Base-by-base conservation (phyloP, 768 basidiomycete species). In the Steccherinum ochraceum region DNA sequence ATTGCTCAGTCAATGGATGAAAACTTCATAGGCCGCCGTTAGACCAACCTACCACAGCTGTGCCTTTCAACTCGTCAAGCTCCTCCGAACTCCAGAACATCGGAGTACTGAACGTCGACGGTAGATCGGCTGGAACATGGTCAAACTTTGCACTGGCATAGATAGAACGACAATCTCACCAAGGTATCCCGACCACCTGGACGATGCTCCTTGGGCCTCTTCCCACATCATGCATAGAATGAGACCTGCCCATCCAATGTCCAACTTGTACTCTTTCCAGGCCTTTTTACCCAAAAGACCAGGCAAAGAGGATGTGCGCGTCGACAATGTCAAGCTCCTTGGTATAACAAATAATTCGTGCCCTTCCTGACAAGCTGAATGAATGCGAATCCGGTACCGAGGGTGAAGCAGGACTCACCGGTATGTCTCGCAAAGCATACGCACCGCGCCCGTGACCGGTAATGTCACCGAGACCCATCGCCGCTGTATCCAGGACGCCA, bases 141-240 rank as follows among this genome's bases (percentile, higher is more conserved):
- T 20, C 10, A 40, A 20, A n/a, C 21, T 43, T 49, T 24, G 19
- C 13, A 39, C 25, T 3, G 24, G 7, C 4, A 26, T 18, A 23
- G 5, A 27, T 40, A 13, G 13, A 20, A 21, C 35, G 3, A 0
- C 11, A 13, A 42, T 66, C 79, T 44, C 51, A 89, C 89, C 70
- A 12, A 94, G 72, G 67, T 94, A 95, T 10, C 72, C 72, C 4
- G 64, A 60, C 93, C 92, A 90, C 49, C 69, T 80, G 45, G 89
- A 86, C 18, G 71, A 61, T 2, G 69, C 51, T 0, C 83, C 82
- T 55, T 75, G 75, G 3, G 83, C 78, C 49, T 79, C 79, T 67
- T 99, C 96, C 89, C 90, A 96, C 88, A 98, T 91, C 83, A 99
- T 86, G 56, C 85, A 89, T 35, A 98, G 72, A 52, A 99, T 97